These are phyloP conservation scores for Pavlovales sp. DNA, from an alignment of 208 protist genomes.

Conservation along the genomic window DNA sequence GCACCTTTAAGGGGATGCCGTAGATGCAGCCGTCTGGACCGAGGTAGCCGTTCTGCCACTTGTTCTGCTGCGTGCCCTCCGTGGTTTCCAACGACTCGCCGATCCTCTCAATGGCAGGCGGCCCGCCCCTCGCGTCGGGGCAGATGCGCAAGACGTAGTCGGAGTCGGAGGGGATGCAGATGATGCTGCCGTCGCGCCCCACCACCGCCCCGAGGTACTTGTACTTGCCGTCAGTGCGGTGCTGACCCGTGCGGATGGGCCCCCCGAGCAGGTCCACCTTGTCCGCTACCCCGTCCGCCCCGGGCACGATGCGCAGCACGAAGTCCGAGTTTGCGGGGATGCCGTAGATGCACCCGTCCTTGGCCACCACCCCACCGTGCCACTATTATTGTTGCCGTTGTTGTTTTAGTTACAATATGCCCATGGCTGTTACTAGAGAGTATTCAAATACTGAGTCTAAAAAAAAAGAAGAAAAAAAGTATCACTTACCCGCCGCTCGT, in stretches of 20 bases:
- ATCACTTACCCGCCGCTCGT: too few species aligned
- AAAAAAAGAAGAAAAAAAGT: too few species aligned
- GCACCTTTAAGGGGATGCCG: neutral
- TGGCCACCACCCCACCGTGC: neutral
- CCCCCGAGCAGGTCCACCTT: neutral
- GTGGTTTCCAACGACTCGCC: neutral
- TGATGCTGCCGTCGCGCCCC: neutral
- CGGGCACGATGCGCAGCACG: neutral
- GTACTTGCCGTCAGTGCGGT: slow-evolving; percentile 13
- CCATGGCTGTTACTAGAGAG: too few species aligned
- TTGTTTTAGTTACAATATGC: too few species aligned
- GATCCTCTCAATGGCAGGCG: neutral
- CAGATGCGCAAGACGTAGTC: neutral
- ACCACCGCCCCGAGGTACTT: slow-evolving; percentile 15
- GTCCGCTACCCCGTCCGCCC: neutral
- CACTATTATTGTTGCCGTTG: too few species aligned
- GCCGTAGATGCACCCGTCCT: neutral
- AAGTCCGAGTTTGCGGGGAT: neutral
- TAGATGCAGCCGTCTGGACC: neutral
- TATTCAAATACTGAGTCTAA: too few species aligned
- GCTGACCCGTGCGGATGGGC: neutral
- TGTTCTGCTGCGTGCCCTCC: neutral
- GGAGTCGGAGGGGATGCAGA: slow-evolving; percentile 16
- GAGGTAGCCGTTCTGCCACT: slow-evolving; percentile 29
- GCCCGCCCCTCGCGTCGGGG: neutral